Conservation (phyloP, 2,329 filamentous ascomycete genomes). For the Clarireedia paspali region DNA sequence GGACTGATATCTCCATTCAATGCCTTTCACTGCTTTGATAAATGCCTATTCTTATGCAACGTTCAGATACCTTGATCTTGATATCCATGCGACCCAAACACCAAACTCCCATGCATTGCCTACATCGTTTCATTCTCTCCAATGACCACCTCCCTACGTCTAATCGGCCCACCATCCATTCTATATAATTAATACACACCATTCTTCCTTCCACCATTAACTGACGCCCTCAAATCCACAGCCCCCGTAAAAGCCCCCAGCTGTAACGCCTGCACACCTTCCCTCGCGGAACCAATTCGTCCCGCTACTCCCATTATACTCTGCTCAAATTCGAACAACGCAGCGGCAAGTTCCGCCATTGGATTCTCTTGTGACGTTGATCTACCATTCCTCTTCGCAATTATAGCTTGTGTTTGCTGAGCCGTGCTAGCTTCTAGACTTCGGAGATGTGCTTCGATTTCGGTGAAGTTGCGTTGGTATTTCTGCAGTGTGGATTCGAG, state of each 20-base stretch:
- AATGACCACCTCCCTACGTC: neutral
- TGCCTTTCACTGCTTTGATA: too few species aligned
- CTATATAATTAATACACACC: constrained; percentile 2
- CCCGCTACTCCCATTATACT: constrained; percentile 56
- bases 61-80: too few species aligned
- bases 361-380: constrained; percentile 36
- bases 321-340: constrained; percentile 57
- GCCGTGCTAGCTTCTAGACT: constrained; percentile 53
- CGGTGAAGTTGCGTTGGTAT: constrained; percentile 51
- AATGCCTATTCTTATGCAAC: too few species aligned
- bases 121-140: neutral
- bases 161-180: neutral
- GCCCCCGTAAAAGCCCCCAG: constrained; percentile 32
- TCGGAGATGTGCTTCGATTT: constrained; percentile 59
- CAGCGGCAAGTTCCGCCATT: constrained; percentile 45
- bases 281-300: constrained; percentile 50
- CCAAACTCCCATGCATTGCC: neutral
- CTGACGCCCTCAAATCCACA: neutral
- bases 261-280: constrained; percentile 52
- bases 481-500: constrained; percentile 49
- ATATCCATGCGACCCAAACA: too few species aligned
- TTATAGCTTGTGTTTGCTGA: constrained; percentile 51
- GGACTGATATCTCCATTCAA: too few species aligned
- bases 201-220: neutral
- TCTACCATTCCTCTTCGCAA: constrained; percentile 33